Evolutionary conservation across 1,284 basidiomycete species (phyloP).

Genomic region (Golubevia pallescens): DNA sequence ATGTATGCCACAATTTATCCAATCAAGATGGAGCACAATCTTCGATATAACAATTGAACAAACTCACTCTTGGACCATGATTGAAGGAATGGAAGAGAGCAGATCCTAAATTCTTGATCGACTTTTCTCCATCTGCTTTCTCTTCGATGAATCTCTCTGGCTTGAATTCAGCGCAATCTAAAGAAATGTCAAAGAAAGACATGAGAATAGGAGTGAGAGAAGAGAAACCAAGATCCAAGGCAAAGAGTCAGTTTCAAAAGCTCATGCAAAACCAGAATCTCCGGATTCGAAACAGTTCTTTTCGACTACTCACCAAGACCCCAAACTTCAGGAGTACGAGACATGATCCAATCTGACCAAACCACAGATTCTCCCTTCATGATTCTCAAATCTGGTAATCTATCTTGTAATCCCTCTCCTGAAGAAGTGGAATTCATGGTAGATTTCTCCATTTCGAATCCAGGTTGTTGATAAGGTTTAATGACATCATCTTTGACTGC

Average conservation of each 20-base stretch:
- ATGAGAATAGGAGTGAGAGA: background rate
- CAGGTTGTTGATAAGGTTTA: background rate
- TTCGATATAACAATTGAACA: too few species aligned
- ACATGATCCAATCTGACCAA: conserved; percentile 55
- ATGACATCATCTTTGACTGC: conserved; percentile 43
- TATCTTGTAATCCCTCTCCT: background rate
- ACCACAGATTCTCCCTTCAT: conserved; percentile 30
- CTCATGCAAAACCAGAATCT: too few species aligned
- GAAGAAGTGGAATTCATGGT: background rate
- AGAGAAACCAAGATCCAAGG: background rate
- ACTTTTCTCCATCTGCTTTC: conserved; percentile 19
- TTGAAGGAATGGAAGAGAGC: conserved; percentile 48
- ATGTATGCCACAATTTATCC: too few species aligned
- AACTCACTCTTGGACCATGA: conserved; percentile 26
- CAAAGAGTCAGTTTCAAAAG: background rate
- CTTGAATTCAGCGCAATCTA: conserved; percentile 42
- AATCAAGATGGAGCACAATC: too few species aligned
- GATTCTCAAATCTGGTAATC: conserved; percentile 29
- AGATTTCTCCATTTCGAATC: background rate
- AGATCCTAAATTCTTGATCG: conserved; percentile 33
- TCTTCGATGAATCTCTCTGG: conserved; percentile 44
- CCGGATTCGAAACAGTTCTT: too few species aligned
- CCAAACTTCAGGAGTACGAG: conserved; percentile 45
- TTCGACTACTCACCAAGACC: conserved; percentile 11
- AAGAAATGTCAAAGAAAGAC: too few species aligned